Evolutionary conservation across 768 basidiomycete species (phyloP).

Genomic region (Agaricus sinodeliciosus): DNA sequence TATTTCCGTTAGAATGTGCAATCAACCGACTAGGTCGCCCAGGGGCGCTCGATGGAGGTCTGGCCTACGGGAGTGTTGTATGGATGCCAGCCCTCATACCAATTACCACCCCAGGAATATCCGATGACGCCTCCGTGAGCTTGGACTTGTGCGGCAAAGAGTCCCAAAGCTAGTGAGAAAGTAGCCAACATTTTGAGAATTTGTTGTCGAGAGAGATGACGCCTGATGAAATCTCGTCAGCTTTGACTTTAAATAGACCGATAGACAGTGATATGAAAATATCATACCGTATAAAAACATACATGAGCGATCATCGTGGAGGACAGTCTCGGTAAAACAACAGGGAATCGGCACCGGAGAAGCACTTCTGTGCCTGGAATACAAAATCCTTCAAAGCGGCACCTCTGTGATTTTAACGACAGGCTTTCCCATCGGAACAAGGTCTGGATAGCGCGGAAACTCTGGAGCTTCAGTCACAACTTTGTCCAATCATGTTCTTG

Average conservation of each 20-base stretch:
- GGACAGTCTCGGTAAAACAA: background rate
- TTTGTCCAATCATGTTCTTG: no score
- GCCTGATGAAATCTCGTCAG: background rate
- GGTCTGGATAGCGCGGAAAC: no score
- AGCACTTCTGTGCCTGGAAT: background rate
- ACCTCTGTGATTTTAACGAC: background rate
- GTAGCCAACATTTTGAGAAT: conserved; percentile 21
- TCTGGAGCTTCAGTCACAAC: no score
- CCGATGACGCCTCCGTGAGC: conserved; percentile 40
- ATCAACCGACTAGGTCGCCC: conserved; percentile 33
- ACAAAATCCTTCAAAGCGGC: background rate
- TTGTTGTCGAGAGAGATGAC: background rate
- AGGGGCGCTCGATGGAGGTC: conserved; percentile 35
- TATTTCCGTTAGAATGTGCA: background rate
- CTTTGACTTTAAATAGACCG: background rate
- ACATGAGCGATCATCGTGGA: no score
- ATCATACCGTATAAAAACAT: no score
- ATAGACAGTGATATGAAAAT: background rate
- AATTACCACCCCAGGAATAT: conserved; percentile 31
- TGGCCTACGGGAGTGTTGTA: conserved; percentile 38
- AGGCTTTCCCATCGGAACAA: background rate
- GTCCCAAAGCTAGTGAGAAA: conserved; percentile 22
- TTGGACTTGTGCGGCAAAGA: conserved; percentile 22
- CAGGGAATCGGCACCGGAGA: background rate
- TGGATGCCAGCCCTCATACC: conserved; percentile 35